Conservation (phyloP, 2,329 filamentous ascomycete species). For the Chaetomiaceae sp. region DNA sequence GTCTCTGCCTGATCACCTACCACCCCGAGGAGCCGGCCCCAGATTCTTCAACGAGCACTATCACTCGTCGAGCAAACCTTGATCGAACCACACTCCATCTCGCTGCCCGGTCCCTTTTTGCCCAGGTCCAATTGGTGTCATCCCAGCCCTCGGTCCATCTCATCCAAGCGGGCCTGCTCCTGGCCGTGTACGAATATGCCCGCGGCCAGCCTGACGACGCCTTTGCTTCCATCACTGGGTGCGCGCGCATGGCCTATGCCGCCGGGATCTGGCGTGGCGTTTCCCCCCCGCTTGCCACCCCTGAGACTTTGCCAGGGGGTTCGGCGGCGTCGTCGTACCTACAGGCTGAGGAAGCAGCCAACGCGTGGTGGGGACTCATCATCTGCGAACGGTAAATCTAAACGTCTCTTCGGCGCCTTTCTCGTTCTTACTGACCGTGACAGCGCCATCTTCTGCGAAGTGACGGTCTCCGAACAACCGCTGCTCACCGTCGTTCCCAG, state of each 20-base stretch:
- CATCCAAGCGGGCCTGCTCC: not conserved
- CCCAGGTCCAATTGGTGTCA: not conserved
- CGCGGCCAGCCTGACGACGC: not conserved
- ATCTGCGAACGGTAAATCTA: not conserved
- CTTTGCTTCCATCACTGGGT: not conserved
- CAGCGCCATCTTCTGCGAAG: not conserved
- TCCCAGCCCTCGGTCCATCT: not conserved
- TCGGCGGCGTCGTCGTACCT: not conserved
- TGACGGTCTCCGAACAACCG: not conserved
- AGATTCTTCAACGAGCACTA: no score
- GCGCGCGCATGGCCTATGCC: not conserved
- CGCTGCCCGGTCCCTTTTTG: slow-evolving; percentile 1
- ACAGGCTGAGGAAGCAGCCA: not conserved
- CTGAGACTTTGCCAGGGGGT: not conserved
- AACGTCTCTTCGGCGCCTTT: not conserved
- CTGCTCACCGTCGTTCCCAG: not conserved
- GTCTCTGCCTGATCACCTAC: no score
- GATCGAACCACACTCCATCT: not conserved
- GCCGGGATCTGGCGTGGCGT: not conserved
- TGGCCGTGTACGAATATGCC: slow-evolving; percentile 1
- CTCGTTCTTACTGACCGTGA: not conserved
- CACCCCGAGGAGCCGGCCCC: no score
- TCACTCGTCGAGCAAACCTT: not conserved
- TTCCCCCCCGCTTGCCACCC: not conserved
- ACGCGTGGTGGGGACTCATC: slow-evolving; percentile 2